Evolutionary conservation across 805 yeast species (phyloP).

Genomic region (Metschnikowia proteae): DNA sequence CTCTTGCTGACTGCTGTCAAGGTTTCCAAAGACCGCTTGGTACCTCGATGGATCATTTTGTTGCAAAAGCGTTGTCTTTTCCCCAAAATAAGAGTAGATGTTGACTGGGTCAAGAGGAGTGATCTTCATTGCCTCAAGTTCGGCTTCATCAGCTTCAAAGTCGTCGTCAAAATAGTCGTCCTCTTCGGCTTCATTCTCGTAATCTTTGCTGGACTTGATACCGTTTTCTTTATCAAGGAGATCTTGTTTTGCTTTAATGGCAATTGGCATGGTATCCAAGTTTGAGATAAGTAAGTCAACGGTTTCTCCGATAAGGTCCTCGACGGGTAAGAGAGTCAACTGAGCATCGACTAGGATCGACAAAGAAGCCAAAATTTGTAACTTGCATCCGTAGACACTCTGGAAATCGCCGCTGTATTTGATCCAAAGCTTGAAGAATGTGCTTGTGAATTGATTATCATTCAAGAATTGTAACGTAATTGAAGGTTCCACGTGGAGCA

Average conservation of each 20-base stretch:
- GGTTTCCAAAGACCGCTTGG: constrained; percentile 42
- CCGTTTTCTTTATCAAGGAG: constrained; percentile 39
- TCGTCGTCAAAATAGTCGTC: constrained; percentile 22
- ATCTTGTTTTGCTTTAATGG: constrained; percentile 45
- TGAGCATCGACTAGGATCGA: constrained; percentile 34
- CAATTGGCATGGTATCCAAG: constrained; percentile 45
- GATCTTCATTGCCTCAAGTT: constrained; percentile 77
- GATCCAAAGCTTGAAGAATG: constrained; percentile 47
- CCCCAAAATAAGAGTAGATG: constrained; percentile 63
- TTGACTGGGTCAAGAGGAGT: constrained; percentile 77
- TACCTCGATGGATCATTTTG: constrained; percentile 46
- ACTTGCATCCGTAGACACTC: constrained; percentile 54
- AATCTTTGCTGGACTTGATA: constrained; percentile 25
- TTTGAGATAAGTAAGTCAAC: constrained; percentile 39
- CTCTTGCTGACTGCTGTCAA: constrained; percentile 34
- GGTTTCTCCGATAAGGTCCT: constrained; percentile 34
- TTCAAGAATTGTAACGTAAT: constrained; percentile 34
- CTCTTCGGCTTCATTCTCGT: constrained; percentile 27
- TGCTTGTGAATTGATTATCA: constrained; percentile 34
- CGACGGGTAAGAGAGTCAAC: constrained; percentile 27
- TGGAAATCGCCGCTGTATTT: constrained; percentile 43
- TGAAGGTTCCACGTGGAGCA: constrained; percentile 37
- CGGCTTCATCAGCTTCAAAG: constrained; percentile 62
- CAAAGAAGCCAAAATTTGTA: constrained; percentile 47
- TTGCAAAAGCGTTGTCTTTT: constrained; percentile 48